Base-by-base conservation (phyloP, 768 basidiomycete species). In the Leucosporidium yakuticum region DNA sequence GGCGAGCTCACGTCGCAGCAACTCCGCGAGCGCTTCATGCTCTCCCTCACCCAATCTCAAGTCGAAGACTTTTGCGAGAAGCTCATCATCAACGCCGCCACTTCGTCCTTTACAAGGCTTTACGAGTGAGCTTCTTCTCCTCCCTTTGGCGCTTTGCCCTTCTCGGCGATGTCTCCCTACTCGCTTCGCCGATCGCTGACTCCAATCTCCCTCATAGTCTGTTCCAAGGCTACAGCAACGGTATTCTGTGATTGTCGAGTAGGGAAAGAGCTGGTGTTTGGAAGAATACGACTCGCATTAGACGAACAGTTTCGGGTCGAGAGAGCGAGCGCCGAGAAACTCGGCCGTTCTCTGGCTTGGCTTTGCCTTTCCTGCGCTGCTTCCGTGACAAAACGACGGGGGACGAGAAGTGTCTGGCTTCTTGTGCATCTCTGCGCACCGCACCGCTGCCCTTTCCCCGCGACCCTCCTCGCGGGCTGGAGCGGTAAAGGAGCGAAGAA, bases 21-120 rank as follows among this genome's bases (percentile, higher is more conserved):
- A 73, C 83, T 99, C 55, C 85, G 92, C 58, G 96, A 98, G 54
- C 87, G 96, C 19, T 96, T 98, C 81, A 91, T 96, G 75, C 88
- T 95, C 34, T 86, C 87, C 5, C 82, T 97, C 39, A 93, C 92
- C 0, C 90, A 94, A 70, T 84, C 77, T 82, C 67, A 71, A 47
- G 87, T 94, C 34, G 91, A 87, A 53, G 90, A 92, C 47, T 86
- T 95, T 76, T 83, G 96, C n/a, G 91, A 97, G 71, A 82, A 87
- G 57, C 81, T 99, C 55, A 89, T 99, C 70, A 87, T 96, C 69
- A 88, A 84, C 63, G 95, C 94, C 0, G 80, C 96, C 56, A 92
- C 91, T 19, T 94, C 91, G 39, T 87, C 90, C 69, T 98, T 94
- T 88, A 98, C 96, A 48, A 83, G 93, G 73, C 79, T 98, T 44